A percentile compares a stretch with the other conserved stretches of the same genome.
Conservation (phyloP, 805 yeast species). For the Metschnikowia reukaufii region DNA sequence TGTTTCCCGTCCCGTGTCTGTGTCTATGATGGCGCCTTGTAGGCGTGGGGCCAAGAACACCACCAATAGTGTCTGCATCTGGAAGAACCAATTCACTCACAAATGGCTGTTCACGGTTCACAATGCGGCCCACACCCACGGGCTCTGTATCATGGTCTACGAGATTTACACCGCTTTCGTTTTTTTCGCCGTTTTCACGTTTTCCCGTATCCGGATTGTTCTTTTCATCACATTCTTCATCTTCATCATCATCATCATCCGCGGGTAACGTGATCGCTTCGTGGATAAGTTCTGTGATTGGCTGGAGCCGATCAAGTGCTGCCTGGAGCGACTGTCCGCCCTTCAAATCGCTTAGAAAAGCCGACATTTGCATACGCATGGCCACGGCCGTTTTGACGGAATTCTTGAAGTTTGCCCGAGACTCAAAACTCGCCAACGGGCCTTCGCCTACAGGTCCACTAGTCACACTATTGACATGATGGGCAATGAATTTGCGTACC, state of each 20-base stretch:
- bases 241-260: conserved; percentile 39
- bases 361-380: conserved; percentile 43
- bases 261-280: conserved; percentile 50
- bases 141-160: conserved; percentile 46
- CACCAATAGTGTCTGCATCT: conserved; percentile 27
- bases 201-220: neutral
- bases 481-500: conserved; percentile 30
- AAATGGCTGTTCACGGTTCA: conserved; percentile 48
- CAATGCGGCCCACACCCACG: conserved; percentile 51
- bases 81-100: conserved; percentile 55
- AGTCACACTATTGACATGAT: conserved; percentile 21
- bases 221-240: neutral
- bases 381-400: conserved; percentile 41
- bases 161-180: neutral
- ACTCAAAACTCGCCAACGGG: conserved; percentile 15
- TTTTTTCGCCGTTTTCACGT: conserved; percentile 18
- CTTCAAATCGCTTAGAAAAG: conserved; percentile 39
- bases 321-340: conserved; percentile 50
- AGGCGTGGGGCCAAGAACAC: conserved; percentile 10
- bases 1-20: neutral
- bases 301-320: conserved; percentile 55
- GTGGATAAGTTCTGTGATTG: conserved; percentile 44
- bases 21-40: conserved; percentile 11
- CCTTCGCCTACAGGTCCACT: conserved; percentile 10
- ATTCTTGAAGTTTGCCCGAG: conserved; percentile 25